These are phyloP conservation scores for Venturia effusa DNA, from an alignment of 2,329 filamentous ascomycete species.

Conservation along the genomic window DNA sequence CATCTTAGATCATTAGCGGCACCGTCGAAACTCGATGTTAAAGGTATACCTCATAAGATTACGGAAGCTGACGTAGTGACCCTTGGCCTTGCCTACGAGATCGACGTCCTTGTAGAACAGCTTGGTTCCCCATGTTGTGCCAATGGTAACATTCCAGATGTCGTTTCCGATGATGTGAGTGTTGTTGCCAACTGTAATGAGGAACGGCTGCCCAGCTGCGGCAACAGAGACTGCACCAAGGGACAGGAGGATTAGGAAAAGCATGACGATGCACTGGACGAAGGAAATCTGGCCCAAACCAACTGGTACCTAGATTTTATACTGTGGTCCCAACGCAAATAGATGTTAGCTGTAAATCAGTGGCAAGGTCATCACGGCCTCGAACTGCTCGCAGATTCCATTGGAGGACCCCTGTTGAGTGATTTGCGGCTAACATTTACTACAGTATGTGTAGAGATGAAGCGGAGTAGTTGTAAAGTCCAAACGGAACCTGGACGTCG, in stretches of 20 bases:
- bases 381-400: no score
- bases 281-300: neutral
- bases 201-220: conserved; percentile 16
- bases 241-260: neutral
- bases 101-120: conserved; percentile 32
- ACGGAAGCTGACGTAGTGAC: conserved; percentile 38
- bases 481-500: neutral
- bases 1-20: conserved; percentile 32
- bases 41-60: conserved; percentile 13
- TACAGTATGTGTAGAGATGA: neutral
- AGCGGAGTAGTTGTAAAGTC: neutral
- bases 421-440: no score
- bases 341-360: no score
- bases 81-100: conserved; percentile 29
- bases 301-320: neutral
- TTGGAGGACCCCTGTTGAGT: no score
- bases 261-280: neutral
- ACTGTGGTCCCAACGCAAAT: no score
- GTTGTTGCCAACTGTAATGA: conserved; percentile 23
- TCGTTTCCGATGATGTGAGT: conserved; percentile 30
- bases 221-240: neutral
- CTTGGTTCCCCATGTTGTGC: conserved; percentile 27
- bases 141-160: conserved; percentile 32
- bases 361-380: no score
- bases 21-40: neutral